Conservation (phyloP, 495 filamentous ascomycete genomes). For the Lasiosphaeria hispida region DNA sequence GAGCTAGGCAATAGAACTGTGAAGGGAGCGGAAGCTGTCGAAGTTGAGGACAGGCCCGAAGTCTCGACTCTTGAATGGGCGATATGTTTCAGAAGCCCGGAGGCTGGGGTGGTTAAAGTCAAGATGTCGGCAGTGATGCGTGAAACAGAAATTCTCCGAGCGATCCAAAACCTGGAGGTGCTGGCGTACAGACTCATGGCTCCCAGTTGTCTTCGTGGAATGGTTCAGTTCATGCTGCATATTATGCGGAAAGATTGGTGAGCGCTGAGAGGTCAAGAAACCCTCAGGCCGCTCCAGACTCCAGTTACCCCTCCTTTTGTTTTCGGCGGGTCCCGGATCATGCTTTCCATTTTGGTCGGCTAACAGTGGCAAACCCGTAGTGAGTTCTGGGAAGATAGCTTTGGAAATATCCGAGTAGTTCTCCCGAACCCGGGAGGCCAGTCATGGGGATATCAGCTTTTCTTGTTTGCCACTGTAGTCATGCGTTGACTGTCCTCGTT, state of each 20-base stretch:
- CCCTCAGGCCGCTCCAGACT: too few relatives aligned
- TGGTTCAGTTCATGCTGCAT: constrained; percentile 3
- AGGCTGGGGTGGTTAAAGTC: constrained; percentile 8
- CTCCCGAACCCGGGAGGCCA: too few relatives aligned
- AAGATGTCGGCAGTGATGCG: constrained; percentile 3
- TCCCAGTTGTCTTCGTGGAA: not conserved
- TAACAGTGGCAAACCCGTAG: constrained; percentile 3
- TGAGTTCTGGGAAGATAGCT: too few relatives aligned
- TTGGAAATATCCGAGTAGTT: too few relatives aligned
- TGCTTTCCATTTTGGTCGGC: not conserved
- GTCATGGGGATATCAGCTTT: too few relatives aligned
- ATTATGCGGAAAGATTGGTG: constrained; percentile 1
- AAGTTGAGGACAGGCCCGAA: too few relatives aligned
- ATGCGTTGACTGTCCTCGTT: too few relatives aligned
- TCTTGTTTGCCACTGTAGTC: too few relatives aligned
- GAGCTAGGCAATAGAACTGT: too few relatives aligned
- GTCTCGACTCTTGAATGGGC: too few relatives aligned
- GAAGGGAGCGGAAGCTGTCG: too few relatives aligned
- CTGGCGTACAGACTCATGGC: not conserved
- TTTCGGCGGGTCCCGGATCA: not conserved
- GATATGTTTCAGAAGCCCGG: not conserved
- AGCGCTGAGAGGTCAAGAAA: not conserved
- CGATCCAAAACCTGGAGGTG: not conserved
- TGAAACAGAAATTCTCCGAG: constrained; percentile 12
- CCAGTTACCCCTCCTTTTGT: too few relatives aligned